A percentile compares a stretch with the other conserved stretches of the same genome.
Conservation (phyloP, 352 stramenopile species). For the Poterioochromonas sp. region DNA sequence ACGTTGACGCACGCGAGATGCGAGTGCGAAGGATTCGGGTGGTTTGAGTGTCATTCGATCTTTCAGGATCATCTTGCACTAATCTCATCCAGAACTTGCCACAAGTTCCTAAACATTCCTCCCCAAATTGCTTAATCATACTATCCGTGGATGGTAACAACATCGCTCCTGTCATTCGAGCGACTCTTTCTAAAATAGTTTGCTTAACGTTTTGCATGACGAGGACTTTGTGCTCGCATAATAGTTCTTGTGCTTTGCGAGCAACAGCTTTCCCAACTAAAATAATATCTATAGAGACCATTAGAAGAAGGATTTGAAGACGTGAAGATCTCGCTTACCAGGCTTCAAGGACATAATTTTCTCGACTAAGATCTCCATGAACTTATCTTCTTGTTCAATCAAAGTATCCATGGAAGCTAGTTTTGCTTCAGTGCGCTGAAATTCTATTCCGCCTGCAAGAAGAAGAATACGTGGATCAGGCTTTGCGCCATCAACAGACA, state of each 20-base stretch:
- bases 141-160: conserved; percentile 82
- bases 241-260: conserved; percentile 77
- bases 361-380: conserved; percentile 89
- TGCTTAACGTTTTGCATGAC: conserved; percentile 87
- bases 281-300: conserved; percentile 20
- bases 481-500: conserved; percentile 65
- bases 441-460: conserved; percentile 88
- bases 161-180: conserved; percentile 76
- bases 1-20: conserved; percentile 57
- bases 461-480: conserved; percentile 92
- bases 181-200: conserved; percentile 75
- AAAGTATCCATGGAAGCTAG: conserved; percentile 88
- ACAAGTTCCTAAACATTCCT: conserved; percentile 46
- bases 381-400: conserved; percentile 88
- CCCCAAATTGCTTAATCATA: conserved; percentile 62
- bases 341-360: conserved; percentile 89
- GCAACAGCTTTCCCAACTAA: conserved; percentile 54
- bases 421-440: conserved; percentile 73
- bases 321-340: conserved; percentile 46
- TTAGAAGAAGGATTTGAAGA: not conserved
- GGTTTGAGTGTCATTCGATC: not conserved
- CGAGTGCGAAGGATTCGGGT: conserved; percentile 24
- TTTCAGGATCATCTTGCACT: conserved; percentile 35
- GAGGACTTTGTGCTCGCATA: conserved; percentile 74
- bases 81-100: conserved; percentile 34